Percentiles rank a stretch among this genome's conserved stretches.
Conservation (phyloP, 75 land plant genomes). For the Azolla pinnata region DNA sequence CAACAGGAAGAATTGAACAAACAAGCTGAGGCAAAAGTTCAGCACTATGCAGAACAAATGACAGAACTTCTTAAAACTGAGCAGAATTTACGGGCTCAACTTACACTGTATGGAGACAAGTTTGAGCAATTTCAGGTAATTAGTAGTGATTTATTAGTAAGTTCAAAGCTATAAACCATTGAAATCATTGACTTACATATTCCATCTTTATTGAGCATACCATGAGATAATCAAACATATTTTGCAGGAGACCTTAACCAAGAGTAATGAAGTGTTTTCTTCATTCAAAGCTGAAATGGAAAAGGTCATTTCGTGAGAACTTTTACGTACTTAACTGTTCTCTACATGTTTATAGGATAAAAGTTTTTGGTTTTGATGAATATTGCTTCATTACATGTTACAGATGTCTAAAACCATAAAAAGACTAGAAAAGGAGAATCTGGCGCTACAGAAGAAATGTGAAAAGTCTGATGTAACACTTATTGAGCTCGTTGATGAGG, state of each 20-base stretch:
- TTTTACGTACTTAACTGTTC: not conserved
- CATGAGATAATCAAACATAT: no score
- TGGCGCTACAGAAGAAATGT: constrained; percentile 67
- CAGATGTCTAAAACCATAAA: constrained; percentile 90
- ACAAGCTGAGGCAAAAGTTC: constrained; percentile 75
- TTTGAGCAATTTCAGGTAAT: constrained; percentile 92
- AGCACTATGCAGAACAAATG: constrained; percentile 72
- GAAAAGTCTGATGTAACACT: constrained; percentile 84
- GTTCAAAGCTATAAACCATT: not conserved
- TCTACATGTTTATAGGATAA: not conserved
- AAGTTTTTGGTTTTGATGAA: not conserved
- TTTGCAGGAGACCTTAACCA: constrained; percentile 81
- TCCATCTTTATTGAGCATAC: no score
- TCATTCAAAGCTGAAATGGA: constrained; percentile 94
- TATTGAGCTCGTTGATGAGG: constrained; percentile 88
- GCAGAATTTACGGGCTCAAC: constrained; percentile 64
- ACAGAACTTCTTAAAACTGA: constrained; percentile 71
- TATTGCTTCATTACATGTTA: constrained; percentile 2
- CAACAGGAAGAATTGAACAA: constrained; percentile 64
- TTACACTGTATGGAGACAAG: constrained; percentile 86
- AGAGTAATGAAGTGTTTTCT: constrained; percentile 95
- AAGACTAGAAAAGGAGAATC: constrained; percentile 85
- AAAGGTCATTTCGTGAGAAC: constrained; percentile 44
- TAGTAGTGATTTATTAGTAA: not conserved
- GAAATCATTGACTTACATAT: no score